Evolutionary conservation across 2,329 filamentous ascomycete species (phyloP).

Genomic region (Daldinia eschscholtzii): DNA sequence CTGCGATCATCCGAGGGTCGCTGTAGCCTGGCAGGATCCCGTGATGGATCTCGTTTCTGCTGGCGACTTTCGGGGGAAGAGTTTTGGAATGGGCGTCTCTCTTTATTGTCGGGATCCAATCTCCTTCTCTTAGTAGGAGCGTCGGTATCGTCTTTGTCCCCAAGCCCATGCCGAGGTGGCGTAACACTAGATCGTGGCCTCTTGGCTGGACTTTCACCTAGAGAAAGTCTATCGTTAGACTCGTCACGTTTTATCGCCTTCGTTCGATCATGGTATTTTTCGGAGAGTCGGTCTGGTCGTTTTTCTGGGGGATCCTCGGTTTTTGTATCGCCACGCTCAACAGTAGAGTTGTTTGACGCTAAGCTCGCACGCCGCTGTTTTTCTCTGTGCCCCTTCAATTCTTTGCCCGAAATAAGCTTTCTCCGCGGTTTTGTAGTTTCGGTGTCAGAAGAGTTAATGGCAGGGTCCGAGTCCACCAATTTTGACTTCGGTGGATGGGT

Average conservation of each 20-base stretch:
- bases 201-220: constrained; percentile 67
- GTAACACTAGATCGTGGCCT: constrained; percentile 71
- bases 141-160: constrained; percentile 67
- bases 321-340: constrained; percentile 65
- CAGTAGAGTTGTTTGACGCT: constrained; percentile 67
- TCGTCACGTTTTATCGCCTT: constrained; percentile 73
- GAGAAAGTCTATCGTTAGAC: constrained; percentile 66
- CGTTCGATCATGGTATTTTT: constrained; percentile 71
- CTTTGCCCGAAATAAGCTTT: constrained; percentile 73
- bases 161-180: constrained; percentile 65
- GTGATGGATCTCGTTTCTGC: constrained; percentile 58
- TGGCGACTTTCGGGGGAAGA: constrained; percentile 62
- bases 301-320: constrained; percentile 65
- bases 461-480: constrained; percentile 66
- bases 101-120: constrained; percentile 66
- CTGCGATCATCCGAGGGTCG: constrained; percentile 56
- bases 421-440: constrained; percentile 70
- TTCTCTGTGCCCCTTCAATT: constrained; percentile 70
- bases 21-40: constrained; percentile 56
- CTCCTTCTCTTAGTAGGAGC: constrained; percentile 68
- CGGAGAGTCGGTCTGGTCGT: constrained; percentile 59
- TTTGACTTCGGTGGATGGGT: constrained; percentile 61
- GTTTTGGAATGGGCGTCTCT: constrained; percentile 61
- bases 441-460: constrained; percentile 67
- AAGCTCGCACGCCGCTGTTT: constrained; percentile 71